Evolutionary conservation across 495 filamentous ascomycete genomes (phyloP).

Genomic region (Melanomma pulvis-pyrius): DNA sequence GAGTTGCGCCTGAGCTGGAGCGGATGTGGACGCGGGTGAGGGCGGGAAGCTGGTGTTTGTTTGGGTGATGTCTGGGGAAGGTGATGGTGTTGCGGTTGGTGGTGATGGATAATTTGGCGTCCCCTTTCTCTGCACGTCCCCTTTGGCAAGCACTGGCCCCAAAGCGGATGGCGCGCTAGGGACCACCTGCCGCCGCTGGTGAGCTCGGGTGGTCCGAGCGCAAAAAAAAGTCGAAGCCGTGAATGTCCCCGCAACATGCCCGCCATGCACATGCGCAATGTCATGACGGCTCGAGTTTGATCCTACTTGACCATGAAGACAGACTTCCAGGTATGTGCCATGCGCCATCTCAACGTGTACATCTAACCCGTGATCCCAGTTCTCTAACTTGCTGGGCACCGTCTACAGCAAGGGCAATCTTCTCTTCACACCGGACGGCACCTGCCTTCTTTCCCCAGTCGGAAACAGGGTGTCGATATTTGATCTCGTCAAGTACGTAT

Average conservation of each 20-base stretch:
- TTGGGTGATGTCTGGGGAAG: background rate
- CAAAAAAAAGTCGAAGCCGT: slow-evolving; percentile 29
- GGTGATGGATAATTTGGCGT: slow-evolving; percentile 38
- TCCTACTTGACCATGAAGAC: slow-evolving; percentile 75
- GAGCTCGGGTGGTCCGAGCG: slow-evolving; percentile 20
- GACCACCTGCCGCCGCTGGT: background rate
- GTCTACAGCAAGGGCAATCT: slow-evolving; percentile 97
- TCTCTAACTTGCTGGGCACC: slow-evolving; percentile 93
- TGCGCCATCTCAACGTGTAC: background rate
- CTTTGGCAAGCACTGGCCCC: slow-evolving; percentile 38
- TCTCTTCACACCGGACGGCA: slow-evolving; percentile 95
- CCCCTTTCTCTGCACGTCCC: slow-evolving; percentile 38
- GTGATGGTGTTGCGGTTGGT: slow-evolving; percentile 17
- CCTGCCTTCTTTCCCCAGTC: slow-evolving; percentile 92
- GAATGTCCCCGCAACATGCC: slow-evolving; percentile 9
- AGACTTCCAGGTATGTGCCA: slow-evolving; percentile 74
- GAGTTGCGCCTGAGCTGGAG: background rate
- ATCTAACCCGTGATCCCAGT: slow-evolving; percentile 53
- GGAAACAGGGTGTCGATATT: slow-evolving; percentile 96
- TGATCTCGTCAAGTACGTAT: slow-evolving; percentile 84
- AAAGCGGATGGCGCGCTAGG: slow-evolving; percentile 36
- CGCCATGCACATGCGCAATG: no score
- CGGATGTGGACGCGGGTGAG: background rate
- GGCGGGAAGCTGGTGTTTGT: slow-evolving; percentile 1
- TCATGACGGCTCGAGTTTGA: background rate